These are phyloP conservation scores for Stachybotrys chartarum DNA, from an alignment of 2,329 filamentous ascomycete species.

Conservation along the genomic window DNA sequence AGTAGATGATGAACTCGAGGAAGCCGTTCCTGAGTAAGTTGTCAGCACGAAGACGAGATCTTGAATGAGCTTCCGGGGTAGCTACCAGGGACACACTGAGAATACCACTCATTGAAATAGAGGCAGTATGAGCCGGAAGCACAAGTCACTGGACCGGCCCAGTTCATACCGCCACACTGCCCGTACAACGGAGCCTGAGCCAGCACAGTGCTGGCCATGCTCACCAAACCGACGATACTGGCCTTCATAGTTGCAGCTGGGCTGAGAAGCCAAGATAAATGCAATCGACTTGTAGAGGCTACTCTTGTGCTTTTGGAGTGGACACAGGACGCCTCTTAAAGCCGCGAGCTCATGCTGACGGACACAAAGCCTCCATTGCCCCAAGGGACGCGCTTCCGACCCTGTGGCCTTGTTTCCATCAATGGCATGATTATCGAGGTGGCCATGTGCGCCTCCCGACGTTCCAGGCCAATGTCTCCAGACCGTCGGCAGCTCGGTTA, in stretches of 20 bases:
- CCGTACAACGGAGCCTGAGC: slow-evolving; percentile 5
- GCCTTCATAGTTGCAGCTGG: background rate
- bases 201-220: background rate
- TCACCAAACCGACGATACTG: background rate
- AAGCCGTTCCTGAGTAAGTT: background rate
- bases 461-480: background rate
- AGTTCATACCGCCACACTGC: slow-evolving; percentile 6
- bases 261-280: background rate
- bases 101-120: slow-evolving; percentile 6
- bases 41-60: background rate
- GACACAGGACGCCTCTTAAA: background rate
- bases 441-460: background rate
- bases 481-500: no score
- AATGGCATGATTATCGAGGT: background rate
- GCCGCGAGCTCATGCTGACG: background rate
- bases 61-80: background rate
- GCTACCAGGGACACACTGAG: slow-evolving; percentile 7
- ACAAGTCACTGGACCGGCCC: slow-evolving; percentile 4
- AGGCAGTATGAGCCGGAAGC: slow-evolving; percentile 5
- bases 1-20: background rate
- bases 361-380: background rate
- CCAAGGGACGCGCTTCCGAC: background rate
- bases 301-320: background rate
- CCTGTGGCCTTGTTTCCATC: background rate
- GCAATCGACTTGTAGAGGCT: background rate